Percentiles rank a stretch among this genome's conserved stretches.
Evolutionary conservation across 345 rosid species (phyloP).

Genomic region (Boechera retrofracta): DNA sequence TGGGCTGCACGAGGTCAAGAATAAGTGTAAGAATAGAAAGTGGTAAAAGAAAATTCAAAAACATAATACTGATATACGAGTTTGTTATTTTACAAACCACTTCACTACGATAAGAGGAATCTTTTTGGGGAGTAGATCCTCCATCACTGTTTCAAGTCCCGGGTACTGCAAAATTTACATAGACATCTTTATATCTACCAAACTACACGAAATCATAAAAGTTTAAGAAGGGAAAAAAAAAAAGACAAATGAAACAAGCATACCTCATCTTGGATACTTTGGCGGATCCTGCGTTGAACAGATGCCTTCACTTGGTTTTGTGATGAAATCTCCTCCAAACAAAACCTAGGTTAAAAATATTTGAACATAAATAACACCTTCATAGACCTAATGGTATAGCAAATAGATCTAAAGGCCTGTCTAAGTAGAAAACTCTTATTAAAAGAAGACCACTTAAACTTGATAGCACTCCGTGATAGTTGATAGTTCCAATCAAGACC

Average conservation of each 20-base stretch:
- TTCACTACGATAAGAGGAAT: conserved; percentile 84
- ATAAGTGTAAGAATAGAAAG: background rate
- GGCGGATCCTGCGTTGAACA: conserved; percentile 92
- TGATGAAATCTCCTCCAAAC: conserved; percentile 85
- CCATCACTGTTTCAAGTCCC: conserved; percentile 87
- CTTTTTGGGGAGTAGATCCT: conserved; percentile 97
- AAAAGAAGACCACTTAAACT: background rate
- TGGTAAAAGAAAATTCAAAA: background rate
- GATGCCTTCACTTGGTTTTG: conserved; percentile 99
- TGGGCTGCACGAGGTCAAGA: conserved; percentile 63
- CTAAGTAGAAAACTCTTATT: background rate
- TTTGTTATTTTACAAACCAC: conserved; percentile 59
- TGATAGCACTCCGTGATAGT: conserved; percentile 6
- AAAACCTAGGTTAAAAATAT: conserved; percentile 65
- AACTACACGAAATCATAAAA: conserved; percentile 13
- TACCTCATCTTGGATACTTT: conserved; percentile 97
- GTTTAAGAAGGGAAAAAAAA: conserved; percentile 5
- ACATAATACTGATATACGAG: conserved; percentile 19
- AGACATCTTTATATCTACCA: conserved; percentile 11
- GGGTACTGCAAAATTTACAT: conserved; percentile 71
- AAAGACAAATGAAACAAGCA: conserved; percentile 8
- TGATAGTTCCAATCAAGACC: conserved; percentile 5
- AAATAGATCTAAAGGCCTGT: background rate
- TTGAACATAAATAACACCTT: background rate
- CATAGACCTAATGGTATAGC: conserved; percentile 1